Base-by-base conservation (phyloP, 2,329 filamentous ascomycete species). In the Penicillium fuscoglaucum region DNA sequence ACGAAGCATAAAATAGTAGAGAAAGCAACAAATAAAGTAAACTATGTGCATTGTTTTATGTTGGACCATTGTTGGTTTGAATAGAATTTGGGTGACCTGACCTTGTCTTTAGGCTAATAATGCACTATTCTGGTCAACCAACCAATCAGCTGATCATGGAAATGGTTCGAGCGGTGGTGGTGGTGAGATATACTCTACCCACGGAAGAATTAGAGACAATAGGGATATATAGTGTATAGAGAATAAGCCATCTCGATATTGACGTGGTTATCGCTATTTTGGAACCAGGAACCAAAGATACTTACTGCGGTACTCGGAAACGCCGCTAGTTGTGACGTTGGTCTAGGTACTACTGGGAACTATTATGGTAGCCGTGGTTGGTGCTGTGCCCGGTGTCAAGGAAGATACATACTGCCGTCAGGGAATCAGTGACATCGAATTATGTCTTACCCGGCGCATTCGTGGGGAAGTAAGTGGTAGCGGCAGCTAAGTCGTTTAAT, bases 381-480 rank as follows among this genome's bases (percentile, higher is more conserved):
- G 12, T 33, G 31, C 12, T 33, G 31, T 13, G 31, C 31, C 13
- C 12, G 31, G 31, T 33, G 31, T 15, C 12, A 33, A 33, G 31
- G 12, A 13, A 33, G 31, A 6, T 13, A 33, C 12, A 6, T 33
- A 33, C 15, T 35, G 15, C 33, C 33, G 12, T 13, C 10, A 40
- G 4, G 9, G n/a, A 21, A 40, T 40, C 40, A 2, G 12, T 24
- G 3, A 81, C 72, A 63, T 78, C 80, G 43, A 83, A 78, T 60
- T 80, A 79, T 13, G 75, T 73, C n/a, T 69, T 69, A 43, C 74
- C 73, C 4, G 73, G 70, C 3, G 63, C 52, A n/a, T 68, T 43
- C 19, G 73, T 69, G 5, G 66, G 21, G 72, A 73, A 2, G 70
- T 71, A 26, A 26, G 26, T 26, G 39, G 10, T 41, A 37, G 35